Base-by-base conservation (phyloP, 1,139 yeast species). In the Spathaspora sp. region DNA sequence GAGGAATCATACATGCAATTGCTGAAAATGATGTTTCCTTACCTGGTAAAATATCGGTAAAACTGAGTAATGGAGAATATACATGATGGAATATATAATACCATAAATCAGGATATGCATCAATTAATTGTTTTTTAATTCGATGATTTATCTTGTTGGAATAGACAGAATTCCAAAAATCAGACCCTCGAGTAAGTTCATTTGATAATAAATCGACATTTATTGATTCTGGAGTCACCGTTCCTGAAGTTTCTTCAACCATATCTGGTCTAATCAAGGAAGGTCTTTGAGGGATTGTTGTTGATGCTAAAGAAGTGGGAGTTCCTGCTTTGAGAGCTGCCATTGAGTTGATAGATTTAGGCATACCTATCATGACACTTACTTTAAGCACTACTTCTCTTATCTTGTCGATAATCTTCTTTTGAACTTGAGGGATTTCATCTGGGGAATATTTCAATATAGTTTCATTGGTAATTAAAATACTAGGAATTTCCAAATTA, bases 51-150 rank as follows among this genome's bases (percentile, higher is more conserved):
- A 89, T 73, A 3, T 76, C 84, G 10, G 83, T 78, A 60, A 66
- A 86, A 27, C 95, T 84, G 47, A 90, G 72, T 39, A 90, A 64
- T 11, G 95, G 90, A 0, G 89, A 81, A 59, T 90, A 90, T n/a
- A 87, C 90, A 58, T 86, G 83, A 49, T 82, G 81, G 47, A 84
- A 71, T 0, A 93, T 82, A 58, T 76, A 86, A 51, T 79, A 75
- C 83, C 93, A 87, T 50, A 90, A 74, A 61, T 90, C 97, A 0
- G 96, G 96, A 62, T 89, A 89, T 11, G 96, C 86, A 1, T 78
- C 69, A 44, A 73, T 63, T 78, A 90, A 72, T 57, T 89, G 95
- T 45, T 76, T 75, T 43, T 73, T 73, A 33, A 91, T 88, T 20
- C 95, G 71, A 26, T 68, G 64, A 43, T 89, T 78, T 23, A 90